Percentiles rank a stretch among this genome's conserved stretches.
phyloP scores from a whole-genome alignment of 768 basidiomycete genomes.

The Amanita muscaria region DNA sequence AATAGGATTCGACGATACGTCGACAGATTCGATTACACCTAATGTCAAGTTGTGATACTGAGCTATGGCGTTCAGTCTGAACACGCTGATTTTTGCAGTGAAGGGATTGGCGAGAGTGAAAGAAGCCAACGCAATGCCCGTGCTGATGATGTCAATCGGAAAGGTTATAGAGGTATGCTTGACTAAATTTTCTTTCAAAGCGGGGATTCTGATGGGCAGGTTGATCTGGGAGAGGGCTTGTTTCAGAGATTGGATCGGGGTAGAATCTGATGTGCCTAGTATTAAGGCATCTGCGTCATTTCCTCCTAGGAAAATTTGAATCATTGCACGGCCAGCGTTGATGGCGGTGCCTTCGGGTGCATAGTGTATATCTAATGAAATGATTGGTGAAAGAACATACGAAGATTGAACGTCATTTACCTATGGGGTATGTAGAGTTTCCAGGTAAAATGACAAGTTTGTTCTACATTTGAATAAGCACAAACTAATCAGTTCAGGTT shows the following conservation, averaged over 20 bases:
- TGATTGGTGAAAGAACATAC: not conserved
- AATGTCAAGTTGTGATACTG: constrained; percentile 47
- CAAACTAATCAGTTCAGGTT: not conserved
- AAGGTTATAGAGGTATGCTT: constrained; percentile 46
- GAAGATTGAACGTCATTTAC: constrained; percentile 18
- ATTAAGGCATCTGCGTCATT: constrained; percentile 47
- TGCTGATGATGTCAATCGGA: constrained; percentile 52
- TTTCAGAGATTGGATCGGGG: constrained; percentile 52
- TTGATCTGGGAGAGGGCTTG: constrained; percentile 51
- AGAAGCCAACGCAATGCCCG: constrained; percentile 47
- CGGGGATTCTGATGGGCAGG: constrained; percentile 57
- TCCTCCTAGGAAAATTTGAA: constrained; percentile 67
- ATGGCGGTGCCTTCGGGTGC: constrained; percentile 45
- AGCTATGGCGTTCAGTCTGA: constrained; percentile 44
- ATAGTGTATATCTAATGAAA: constrained; percentile 46
- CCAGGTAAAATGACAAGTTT: constrained; percentile 54
- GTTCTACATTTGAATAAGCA: constrained; percentile 24
- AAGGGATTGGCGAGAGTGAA: constrained; percentile 62
- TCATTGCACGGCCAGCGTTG: constrained; percentile 43
- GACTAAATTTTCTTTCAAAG: constrained; percentile 55
- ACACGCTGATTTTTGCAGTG: constrained; percentile 59
- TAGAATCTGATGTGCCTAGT: constrained; percentile 44
- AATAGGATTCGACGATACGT: constrained; percentile 48
- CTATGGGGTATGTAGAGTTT: constrained; percentile 44
- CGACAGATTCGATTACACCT: constrained; percentile 49